Conservation (phyloP, 805 yeast genomes). For the Candida boleticola region DNA sequence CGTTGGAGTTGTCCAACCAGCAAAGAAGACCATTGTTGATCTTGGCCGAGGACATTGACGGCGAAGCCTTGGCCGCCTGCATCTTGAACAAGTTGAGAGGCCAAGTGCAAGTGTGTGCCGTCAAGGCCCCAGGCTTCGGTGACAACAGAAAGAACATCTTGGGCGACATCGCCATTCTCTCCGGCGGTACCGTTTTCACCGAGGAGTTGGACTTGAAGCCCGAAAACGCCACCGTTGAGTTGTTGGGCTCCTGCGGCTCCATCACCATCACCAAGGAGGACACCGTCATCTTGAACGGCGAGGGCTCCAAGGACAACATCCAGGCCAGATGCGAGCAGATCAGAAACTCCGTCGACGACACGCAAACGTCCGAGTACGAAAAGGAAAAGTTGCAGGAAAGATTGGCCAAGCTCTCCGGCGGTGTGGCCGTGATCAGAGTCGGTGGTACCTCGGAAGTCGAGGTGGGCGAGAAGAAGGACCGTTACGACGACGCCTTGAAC, state of each 20-base stretch:
- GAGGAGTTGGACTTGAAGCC: conserved; percentile 96
- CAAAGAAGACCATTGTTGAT: conserved; percentile 89
- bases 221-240: conserved; percentile 86
- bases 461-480: conserved; percentile 99
- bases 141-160: conserved; percentile 96
- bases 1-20: conserved; percentile 90
- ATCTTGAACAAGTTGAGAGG: conserved; percentile 96
- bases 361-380: conserved; percentile 85
- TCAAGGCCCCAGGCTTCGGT: conserved; percentile 98
- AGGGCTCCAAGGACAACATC: conserved; percentile 79
- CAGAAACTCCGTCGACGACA: conserved; percentile 72
- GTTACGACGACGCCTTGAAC: conserved; percentile 96
- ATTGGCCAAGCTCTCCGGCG: conserved; percentile 93
- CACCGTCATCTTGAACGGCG: conserved; percentile 90
- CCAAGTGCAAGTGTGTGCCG: conserved; percentile 96
- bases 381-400: conserved; percentile 96
- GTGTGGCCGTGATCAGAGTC: conserved; percentile 97
- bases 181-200: conserved; percentile 90
- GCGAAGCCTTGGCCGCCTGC: conserved; percentile 98
- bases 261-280: conserved; percentile 93
- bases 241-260: conserved; percentile 89
- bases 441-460: conserved; percentile 98
- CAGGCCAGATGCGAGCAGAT: conserved; percentile 91
- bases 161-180: conserved; percentile 91
- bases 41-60: conserved; percentile 94